A percentile compares a stretch with the other conserved stretches of the same genome.
Conservation (phyloP, 1,284 basidiomycete species). For the Papiliotrema nemorosa region DNA sequence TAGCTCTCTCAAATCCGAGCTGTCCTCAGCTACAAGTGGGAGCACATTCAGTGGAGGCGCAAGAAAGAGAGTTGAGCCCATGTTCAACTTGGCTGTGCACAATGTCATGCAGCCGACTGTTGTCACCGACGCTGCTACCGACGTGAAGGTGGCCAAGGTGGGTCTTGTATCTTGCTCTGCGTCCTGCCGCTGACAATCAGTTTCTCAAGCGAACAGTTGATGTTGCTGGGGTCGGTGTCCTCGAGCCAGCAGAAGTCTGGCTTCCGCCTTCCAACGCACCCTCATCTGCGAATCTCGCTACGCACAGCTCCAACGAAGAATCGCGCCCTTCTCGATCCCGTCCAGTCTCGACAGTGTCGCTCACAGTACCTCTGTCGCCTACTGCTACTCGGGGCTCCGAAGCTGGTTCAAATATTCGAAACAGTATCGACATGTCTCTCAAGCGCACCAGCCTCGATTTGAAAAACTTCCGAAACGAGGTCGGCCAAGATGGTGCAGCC, state of each 20-base stretch:
- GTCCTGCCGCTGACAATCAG: constrained; percentile 16
- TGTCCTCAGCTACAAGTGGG: constrained; percentile 18
- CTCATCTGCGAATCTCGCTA: constrained; percentile 7
- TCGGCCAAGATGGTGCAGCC: constrained; percentile 19
- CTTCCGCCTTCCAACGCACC: constrained; percentile 11
- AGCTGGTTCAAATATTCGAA: constrained; percentile 2
- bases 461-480: constrained; percentile 19
- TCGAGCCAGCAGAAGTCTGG: constrained; percentile 83
- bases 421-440: background rate
- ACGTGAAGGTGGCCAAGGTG: constrained; percentile 81
- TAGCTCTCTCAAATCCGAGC: constrained; percentile 22
- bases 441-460: constrained; percentile 24
- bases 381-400: constrained; percentile 24
- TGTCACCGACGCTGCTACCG: constrained; percentile 68
- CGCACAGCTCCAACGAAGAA: constrained; percentile 10
- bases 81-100: constrained; percentile 86
- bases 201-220: constrained; percentile 83
- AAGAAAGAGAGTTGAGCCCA: constrained; percentile 69
- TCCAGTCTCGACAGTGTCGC: constrained; percentile 33
- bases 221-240: constrained; percentile 66
- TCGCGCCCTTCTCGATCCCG: constrained; percentile 9
- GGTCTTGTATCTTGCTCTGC: constrained; percentile 6
- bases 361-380: constrained; percentile 30
- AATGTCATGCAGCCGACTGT: constrained; percentile 88
- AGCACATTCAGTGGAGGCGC: constrained; percentile 6